These are phyloP conservation scores for Adansonia digitata DNA, from an alignment of 345 rosid genomes.

Conservation along the genomic window DNA sequence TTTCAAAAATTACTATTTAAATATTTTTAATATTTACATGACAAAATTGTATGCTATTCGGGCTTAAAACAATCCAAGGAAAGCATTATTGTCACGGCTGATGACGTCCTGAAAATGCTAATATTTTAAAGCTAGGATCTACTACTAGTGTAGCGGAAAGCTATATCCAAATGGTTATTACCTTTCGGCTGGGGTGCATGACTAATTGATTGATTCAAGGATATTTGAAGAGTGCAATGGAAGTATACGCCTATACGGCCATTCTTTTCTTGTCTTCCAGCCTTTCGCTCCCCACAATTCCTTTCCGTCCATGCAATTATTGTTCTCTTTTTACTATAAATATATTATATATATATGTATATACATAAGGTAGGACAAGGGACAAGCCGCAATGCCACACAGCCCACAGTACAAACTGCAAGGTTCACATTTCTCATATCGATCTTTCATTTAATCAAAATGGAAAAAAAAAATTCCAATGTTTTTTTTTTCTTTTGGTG, in stretches of 20 bases:
- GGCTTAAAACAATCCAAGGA: no score
- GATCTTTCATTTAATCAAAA: not conserved
- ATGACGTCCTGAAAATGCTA: no score
- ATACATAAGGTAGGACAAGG: not conserved
- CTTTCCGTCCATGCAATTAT: not conserved
- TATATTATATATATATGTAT: no score
- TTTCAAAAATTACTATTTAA: no score
- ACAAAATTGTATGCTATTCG: no score
- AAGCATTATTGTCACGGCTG: no score
- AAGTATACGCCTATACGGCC: conserved; percentile 17
- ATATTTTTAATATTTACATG: no score
- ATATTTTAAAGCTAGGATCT: no score
- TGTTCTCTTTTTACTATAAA: no score
- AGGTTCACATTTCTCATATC: not conserved
- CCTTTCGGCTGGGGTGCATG: conserved; percentile 2
- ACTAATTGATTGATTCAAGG: not conserved
- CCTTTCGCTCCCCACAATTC: not conserved
- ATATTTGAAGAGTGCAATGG: conserved; percentile 5
- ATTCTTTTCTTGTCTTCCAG: not conserved
- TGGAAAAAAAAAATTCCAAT: not conserved
- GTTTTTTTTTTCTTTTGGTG: no score
- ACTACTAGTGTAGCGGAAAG: no score
- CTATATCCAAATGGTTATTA: no score
- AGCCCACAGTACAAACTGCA: not conserved
- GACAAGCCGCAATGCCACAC: not conserved